Evolutionary conservation across 495 filamentous ascomycete genomes (phyloP).

Genomic region (Aspergillus campestris): DNA sequence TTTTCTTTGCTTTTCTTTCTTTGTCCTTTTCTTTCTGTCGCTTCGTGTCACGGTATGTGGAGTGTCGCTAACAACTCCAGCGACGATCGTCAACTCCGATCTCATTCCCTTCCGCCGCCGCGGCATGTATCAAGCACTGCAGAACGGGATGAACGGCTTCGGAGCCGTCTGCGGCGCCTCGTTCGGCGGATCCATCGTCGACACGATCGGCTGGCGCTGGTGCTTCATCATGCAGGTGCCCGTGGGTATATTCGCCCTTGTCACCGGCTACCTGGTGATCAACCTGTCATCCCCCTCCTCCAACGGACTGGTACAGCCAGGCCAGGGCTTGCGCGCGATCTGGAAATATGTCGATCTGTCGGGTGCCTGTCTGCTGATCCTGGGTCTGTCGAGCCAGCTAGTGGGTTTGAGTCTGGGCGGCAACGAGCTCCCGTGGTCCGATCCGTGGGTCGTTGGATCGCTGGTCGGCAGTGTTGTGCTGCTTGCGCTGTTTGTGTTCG

Average conservation of each 20-base stretch:
- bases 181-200: slow-evolving; percentile 55
- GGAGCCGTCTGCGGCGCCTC: slow-evolving; percentile 60
- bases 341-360: slow-evolving; percentile 51
- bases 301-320: slow-evolving; percentile 11
- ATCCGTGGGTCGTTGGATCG: slow-evolving; percentile 44
- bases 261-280: slow-evolving; percentile 46
- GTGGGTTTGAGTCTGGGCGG: slow-evolving; percentile 53
- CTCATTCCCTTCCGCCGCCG: slow-evolving; percentile 55
- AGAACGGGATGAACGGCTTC: slow-evolving; percentile 55
- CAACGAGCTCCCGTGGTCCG: slow-evolving; percentile 53
- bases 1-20: neutral
- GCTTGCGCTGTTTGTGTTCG: slow-evolving; percentile 40
- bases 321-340: slow-evolving; percentile 23
- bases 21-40: neutral
- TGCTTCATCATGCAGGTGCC: slow-evolving; percentile 39
- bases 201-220: slow-evolving; percentile 64
- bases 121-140: slow-evolving; percentile 57
- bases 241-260: slow-evolving; percentile 43
- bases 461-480: slow-evolving; percentile 44
- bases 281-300: slow-evolving; percentile 23
- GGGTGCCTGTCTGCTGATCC: slow-evolving; percentile 46
- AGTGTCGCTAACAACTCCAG: slow-evolving; percentile 13
- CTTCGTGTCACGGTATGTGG: too few relatives aligned
- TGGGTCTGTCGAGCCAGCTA: slow-evolving; percentile 49
- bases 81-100: slow-evolving; percentile 58